Evolutionary conservation across 805 yeast species (phyloP).

Genomic region (Ogataea neopini): DNA sequence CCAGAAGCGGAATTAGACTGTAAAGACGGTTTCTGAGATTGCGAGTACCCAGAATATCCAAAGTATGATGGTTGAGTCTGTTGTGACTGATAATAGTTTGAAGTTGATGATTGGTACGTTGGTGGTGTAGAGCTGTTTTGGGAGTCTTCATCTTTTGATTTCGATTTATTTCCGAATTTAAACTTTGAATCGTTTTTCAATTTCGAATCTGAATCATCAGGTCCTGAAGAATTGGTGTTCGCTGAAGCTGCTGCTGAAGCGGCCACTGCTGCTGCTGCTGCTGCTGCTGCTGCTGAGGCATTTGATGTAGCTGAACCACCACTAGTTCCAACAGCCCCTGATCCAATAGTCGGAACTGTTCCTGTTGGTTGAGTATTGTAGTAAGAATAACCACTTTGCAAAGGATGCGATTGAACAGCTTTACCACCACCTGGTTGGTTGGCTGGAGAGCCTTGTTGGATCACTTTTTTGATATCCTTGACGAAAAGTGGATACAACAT

Average conservation of each 20-base stretch:
- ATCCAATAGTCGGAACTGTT: background rate
- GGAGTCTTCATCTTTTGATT: conserved; percentile 1
- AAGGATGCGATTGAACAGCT: conserved; percentile 5
- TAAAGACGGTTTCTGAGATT: conserved; percentile 4
- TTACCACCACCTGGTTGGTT: conserved; percentile 26
- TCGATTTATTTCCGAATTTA: background rate
- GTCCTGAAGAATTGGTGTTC: background rate
- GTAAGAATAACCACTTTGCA: conserved; percentile 14
- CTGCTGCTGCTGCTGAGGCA: too few species aligned
- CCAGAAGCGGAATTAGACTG: background rate
- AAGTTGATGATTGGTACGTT: background rate
- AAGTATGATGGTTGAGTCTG: conserved; percentile 8
- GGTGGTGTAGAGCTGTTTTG: conserved; percentile 3
- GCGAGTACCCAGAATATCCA: conserved; percentile 5
- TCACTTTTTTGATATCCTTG: conserved; percentile 57
- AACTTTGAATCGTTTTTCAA: conserved; percentile 3
- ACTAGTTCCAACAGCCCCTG: conserved; percentile 4
- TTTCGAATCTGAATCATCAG: background rate
- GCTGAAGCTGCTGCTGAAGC: background rate
- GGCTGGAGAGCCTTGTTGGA: conserved; percentile 41
- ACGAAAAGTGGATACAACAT: conserved; percentile 59
- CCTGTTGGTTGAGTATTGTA: conserved; percentile 16
- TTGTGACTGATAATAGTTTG: conserved; percentile 9
- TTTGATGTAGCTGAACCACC: background rate
- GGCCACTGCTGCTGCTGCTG: background rate